Evolutionary conservation across 768 basidiomycete species (phyloP), one percentile per base, ranked within the genome.

Genomic region (Sporobolomyces pararoseus): DNA sequence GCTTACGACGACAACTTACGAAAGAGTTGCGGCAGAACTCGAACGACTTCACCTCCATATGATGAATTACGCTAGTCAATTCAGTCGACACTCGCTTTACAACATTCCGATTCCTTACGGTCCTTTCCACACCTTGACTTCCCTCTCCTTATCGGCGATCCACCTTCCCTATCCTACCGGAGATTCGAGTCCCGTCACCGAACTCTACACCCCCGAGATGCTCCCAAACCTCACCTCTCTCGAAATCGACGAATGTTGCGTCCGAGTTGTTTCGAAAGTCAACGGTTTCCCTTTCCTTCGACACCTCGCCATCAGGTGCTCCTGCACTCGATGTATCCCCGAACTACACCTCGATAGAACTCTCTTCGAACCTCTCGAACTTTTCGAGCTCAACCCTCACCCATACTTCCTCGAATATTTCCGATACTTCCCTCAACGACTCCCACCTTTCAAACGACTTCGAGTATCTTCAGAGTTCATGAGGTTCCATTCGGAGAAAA

Each of bases 221-320:
- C 46, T 61, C 29, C 59, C 59, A 31, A 61, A 61, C 59, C 59
- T 61, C 31, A 5, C 4, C 4, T 44, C 59, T 4, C 46, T 61
- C 59, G 59, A 61, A 35, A 3, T 61, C 59, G 59, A 61, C 59
- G 59, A 61, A 29, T 61, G 59, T 32, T 61, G 59, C 59, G 46
- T 61, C 31, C 44, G 59, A 21, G 34, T 61, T 46, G 46, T 34
- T 46, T 34, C 44, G 29, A 47, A 34, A 31, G 21, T 35, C 44
- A 61, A 47, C 59, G 2, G 7, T 2, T 61, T 61, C 59, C 32
- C 6, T 7, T 12, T 9, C 7, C 59, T 61, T 10, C 44, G 46
- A 5, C 50, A 61, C 46, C 46, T 61, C 46, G 59, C 59, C 21
- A 1, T 61, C 19, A 29, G 59, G 12, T 47, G 46, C n/a, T 61